Evolutionary conservation across 176 grass and related monocot species (phyloP).

Genomic region (Alopecurus myosuroides): DNA sequence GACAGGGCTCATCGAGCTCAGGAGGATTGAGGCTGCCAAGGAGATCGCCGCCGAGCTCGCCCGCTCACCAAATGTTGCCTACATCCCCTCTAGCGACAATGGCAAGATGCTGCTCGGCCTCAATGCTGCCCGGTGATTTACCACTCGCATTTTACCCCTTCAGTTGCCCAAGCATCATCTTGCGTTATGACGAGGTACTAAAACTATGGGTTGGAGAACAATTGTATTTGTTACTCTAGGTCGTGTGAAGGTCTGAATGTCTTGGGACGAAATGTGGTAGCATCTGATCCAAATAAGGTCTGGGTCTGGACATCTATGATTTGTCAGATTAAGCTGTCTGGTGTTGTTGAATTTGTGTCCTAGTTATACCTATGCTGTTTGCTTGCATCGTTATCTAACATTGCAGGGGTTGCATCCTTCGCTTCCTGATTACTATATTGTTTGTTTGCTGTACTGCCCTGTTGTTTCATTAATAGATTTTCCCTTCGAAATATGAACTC

Average conservation of each 20-base stretch:
- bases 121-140: slow-evolving; percentile 57
- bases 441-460: neutral
- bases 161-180: neutral
- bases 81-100: slow-evolving; percentile 54
- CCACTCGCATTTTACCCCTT: neutral
- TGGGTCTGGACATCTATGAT: neutral
- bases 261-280: slow-evolving; percentile 14
- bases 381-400: neutral
- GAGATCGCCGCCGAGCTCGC: slow-evolving; percentile 73
- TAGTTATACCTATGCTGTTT: neutral
- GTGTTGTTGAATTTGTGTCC: neutral
- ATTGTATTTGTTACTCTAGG: slow-evolving; percentile 17
- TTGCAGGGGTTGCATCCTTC: neutral
- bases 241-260: slow-evolving; percentile 9
- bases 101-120: slow-evolving; percentile 75
- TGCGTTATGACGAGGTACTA: slow-evolving; percentile 16
- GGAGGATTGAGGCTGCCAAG: slow-evolving; percentile 87
- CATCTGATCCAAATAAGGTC: slow-evolving; percentile 18
- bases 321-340: neutral
- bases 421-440: neutral
- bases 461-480: neutral
- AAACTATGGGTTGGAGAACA: slow-evolving; percentile 8
- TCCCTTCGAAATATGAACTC: neutral
- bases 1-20: slow-evolving; percentile 69
- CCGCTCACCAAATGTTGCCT: slow-evolving; percentile 69